A percentile compares a stretch with the other conserved stretches of the same genome.
phyloP scores from a whole-genome alignment of 2,329 filamentous ascomycete genomes.

The Penicillium sp. region DNA sequence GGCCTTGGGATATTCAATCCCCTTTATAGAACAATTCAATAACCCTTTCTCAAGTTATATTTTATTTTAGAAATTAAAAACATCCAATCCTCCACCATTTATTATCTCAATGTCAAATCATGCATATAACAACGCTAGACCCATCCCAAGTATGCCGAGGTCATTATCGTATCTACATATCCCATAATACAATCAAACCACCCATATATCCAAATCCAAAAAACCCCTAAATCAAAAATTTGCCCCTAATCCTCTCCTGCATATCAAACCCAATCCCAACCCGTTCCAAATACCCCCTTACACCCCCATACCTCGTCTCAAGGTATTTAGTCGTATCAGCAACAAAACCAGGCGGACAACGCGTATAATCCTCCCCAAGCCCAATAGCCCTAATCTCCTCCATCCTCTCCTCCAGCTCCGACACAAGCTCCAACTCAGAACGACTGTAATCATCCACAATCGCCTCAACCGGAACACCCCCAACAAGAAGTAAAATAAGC shows the following conservation, averaged over 20 bases:
- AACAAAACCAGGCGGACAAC: constrained; percentile 66
- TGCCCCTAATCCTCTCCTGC: constrained; percentile 37
- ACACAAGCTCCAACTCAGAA: constrained; percentile 59
- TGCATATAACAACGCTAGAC: not conserved
- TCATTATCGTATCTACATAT: constrained; percentile 17
- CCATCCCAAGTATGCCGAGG: not conserved
- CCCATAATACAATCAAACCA: constrained; percentile 8
- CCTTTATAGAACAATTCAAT: not conserved
- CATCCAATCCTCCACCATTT: not conserved
- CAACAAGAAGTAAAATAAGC: constrained; percentile 64
- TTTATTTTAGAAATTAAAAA: not conserved
- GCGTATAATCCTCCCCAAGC: constrained; percentile 69
- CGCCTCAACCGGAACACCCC: constrained; percentile 53
- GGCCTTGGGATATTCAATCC: not conserved
- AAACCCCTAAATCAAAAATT: constrained; percentile 24
- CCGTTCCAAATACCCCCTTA: constrained; percentile 61
- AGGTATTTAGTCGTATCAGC: constrained; percentile 58
- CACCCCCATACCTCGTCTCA: constrained; percentile 61
- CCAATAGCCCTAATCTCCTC: constrained; percentile 69
- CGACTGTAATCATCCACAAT: constrained; percentile 71
- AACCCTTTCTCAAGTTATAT: not conserved
- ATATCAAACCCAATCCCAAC: constrained; percentile 58
- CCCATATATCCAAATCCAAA: not conserved
- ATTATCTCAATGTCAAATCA: not conserved
- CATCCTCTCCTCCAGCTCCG: constrained; percentile 63